Conservation (phyloP, 169 alveolate species). For the Eimeria sp. region DNA sequence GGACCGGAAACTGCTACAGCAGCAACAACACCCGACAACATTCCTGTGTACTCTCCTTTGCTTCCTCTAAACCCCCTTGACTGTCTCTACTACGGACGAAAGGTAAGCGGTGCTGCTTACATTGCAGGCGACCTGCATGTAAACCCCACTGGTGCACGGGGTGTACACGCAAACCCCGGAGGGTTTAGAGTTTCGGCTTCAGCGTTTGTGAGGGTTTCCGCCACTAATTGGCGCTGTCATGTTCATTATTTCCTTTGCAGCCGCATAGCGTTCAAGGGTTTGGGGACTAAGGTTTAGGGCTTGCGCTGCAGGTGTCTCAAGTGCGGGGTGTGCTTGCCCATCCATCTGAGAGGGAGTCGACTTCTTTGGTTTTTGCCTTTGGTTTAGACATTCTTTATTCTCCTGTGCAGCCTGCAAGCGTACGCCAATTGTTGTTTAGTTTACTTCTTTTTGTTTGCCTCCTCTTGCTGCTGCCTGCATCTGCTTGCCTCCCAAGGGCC, state of each 20-base stretch:
- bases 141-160: not conserved
- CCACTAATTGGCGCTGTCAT: not conserved
- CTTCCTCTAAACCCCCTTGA: slow-evolving; percentile 58
- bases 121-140: no score
- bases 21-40: slow-evolving; percentile 35
- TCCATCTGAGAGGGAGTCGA: slow-evolving; percentile 76
- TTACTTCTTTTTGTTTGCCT: not conserved
- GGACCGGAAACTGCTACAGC: not conserved
- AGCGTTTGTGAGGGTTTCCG: not conserved
- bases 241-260: not conserved
- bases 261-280: not conserved
- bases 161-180: not conserved
- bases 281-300: not conserved
- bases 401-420: slow-evolving; percentile 83
- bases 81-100: slow-evolving; percentile 50
- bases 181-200: not conserved
- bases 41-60: slow-evolving; percentile 62
- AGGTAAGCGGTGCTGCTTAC: not conserved
- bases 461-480: not conserved
- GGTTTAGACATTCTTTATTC: slow-evolving; percentile 80
- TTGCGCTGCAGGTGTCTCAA: slow-evolving; percentile 81
- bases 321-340: slow-evolving; percentile 85
- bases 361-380: slow-evolving; percentile 87
- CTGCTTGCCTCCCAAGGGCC: not conserved
- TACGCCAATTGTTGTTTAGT: not conserved